These are phyloP conservation scores for Begonia loranthoides DNA, from an alignment of 306 rosid species.

Conservation along the genomic window DNA sequence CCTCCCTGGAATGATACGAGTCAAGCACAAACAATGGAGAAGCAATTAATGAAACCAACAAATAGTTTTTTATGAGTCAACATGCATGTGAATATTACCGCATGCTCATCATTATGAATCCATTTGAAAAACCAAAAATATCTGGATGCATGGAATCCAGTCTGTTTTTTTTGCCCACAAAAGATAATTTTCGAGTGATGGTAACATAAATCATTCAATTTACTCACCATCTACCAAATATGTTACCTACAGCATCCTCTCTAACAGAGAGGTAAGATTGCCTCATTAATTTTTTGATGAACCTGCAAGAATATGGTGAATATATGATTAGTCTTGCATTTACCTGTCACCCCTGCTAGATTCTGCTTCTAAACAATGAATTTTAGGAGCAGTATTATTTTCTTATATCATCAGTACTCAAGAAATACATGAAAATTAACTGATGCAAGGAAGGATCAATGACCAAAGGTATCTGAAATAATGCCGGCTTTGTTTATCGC, in stretches of 20 bases:
- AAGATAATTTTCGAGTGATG: no score
- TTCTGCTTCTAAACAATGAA: neutral
- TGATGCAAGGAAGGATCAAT: no score
- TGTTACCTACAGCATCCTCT: conserved; percentile 95
- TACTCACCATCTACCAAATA: conserved; percentile 85
- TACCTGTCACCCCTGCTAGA: neutral
- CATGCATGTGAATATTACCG: no score
- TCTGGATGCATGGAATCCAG: neutral
- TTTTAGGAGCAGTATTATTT: neutral
- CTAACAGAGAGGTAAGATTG: conserved; percentile 75
- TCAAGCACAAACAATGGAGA: conserved; percentile 1
- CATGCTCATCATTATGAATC: no score
- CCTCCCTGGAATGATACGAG: conserved; percentile 40
- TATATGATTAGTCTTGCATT: neutral
- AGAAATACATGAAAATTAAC: neutral
- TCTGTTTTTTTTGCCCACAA: neutral
- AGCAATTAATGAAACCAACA: conserved; percentile 2
- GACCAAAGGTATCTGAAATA: no score
- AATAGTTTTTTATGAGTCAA: no score
- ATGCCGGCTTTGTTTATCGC: no score
- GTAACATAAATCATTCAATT: neutral
- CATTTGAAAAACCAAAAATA: no score
- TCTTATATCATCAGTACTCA: neutral
- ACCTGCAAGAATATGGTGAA: conserved; percentile 34
- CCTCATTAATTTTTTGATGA: conserved; percentile 65